Evolutionary conservation across 768 basidiomycete genomes (phyloP).

Genomic region (Favolaschia claudopus): DNA sequence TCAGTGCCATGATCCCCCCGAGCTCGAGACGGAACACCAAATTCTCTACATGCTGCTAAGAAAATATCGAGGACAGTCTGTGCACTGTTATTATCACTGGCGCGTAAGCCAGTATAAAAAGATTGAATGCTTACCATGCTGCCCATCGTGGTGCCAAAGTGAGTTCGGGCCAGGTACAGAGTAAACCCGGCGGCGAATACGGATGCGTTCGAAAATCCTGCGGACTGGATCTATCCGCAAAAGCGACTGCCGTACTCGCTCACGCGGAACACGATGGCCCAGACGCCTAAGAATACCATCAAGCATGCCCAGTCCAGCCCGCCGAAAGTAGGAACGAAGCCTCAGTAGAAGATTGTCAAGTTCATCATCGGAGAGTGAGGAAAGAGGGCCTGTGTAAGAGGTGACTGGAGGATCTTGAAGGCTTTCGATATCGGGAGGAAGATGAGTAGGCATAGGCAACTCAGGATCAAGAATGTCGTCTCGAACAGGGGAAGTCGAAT

Average conservation of each 20-base stretch:
- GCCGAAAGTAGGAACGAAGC: conserved; percentile 19
- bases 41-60: not conserved
- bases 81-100: not conserved
- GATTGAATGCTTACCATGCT: conserved; percentile 17
- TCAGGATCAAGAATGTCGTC: not conserved
- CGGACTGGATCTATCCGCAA: conserved; percentile 18
- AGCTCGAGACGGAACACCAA: not conserved
- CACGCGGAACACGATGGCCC: conserved; percentile 20
- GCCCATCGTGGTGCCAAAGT: conserved; percentile 25
- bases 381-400: conserved; percentile 10
- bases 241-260: conserved; percentile 16
- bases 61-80: not conserved
- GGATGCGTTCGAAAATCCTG: conserved; percentile 23
- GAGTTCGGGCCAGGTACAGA: conserved; percentile 20
- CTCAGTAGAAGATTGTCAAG: conserved; percentile 16
- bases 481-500: too few species aligned
- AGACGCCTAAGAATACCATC: conserved; percentile 26
- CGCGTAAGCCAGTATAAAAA: not conserved
- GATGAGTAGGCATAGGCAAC: too few species aligned
- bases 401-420: not conserved
- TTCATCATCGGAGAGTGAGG: conserved; percentile 21
- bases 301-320: conserved; percentile 20
- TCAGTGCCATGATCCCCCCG: not conserved
- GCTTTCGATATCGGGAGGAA: not conserved
- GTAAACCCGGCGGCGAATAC: conserved; percentile 7